A percentile compares a stretch with the other conserved stretches of the same genome.
These are phyloP conservation scores for Dendrocalamus sinicus DNA, from an alignment of 176 grass and related monocot species.

Conservation along the genomic window DNA sequence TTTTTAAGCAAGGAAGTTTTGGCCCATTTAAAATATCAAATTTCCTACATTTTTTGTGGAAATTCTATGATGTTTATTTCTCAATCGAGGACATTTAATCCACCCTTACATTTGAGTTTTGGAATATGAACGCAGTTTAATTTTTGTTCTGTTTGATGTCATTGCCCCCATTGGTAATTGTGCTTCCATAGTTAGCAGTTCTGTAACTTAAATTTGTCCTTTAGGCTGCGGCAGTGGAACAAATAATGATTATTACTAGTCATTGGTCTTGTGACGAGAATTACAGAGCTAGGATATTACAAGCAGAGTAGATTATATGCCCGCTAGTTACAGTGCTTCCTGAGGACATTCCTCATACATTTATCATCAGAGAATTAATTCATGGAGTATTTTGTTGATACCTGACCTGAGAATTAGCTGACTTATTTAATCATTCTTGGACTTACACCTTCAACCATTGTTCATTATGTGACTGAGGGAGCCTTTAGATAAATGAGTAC, in stretches of 20 bases:
- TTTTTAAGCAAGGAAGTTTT: conserved; percentile 7
- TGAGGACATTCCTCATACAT: conserved; percentile 7
- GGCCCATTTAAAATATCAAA: not conserved
- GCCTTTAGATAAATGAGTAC: conserved; percentile 26
- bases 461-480: not conserved
- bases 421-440: conserved; percentile 22
- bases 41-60: not conserved
- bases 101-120: conserved; percentile 15
- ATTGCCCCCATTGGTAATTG: not conserved
- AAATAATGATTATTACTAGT: not conserved
- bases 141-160: conserved; percentile 9
- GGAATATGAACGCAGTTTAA: not conserved
- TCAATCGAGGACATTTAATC: not conserved
- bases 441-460: not conserved
- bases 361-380: conserved; percentile 18
- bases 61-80: conserved; percentile 5
- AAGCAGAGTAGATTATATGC: not conserved
- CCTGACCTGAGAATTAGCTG: not conserved
- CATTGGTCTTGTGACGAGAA: not conserved
- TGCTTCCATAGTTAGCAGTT: not conserved
- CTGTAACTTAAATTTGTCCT: not conserved
- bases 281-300: not conserved
- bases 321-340: not conserved
- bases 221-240: not conserved
- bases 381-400: conserved; percentile 9